A percentile compares a stretch with the other conserved stretches of the same genome.
Evolutionary conservation across 768 basidiomycete species (phyloP).

Genomic region (Ramaria rubella): DNA sequence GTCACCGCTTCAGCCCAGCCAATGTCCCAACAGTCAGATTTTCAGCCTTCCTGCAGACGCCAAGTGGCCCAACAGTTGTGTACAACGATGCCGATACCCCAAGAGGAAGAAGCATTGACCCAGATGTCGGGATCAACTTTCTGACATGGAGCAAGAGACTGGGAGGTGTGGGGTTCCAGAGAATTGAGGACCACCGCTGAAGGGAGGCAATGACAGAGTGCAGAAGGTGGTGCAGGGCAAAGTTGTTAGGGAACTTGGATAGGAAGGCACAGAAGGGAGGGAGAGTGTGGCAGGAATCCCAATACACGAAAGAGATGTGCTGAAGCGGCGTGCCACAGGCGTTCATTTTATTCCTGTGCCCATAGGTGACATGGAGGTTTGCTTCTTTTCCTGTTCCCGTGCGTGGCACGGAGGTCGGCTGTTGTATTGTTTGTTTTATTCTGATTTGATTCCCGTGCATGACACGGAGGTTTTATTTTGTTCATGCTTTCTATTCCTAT

Average conservation of each 20-base stretch:
- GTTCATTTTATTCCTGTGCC: too few species aligned
- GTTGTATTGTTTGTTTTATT: too few species aligned
- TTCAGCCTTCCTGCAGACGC: background rate
- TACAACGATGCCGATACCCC: background rate
- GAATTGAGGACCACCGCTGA: background rate
- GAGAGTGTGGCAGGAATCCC: background rate
- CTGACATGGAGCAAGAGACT: background rate
- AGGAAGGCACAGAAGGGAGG: background rate
- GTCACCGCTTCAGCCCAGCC: constrained; percentile 5
- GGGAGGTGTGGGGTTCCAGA: background rate
- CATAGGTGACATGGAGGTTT: background rate
- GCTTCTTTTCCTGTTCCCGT: background rate
- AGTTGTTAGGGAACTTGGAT: background rate
- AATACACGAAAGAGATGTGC: background rate
- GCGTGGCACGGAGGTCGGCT: background rate
- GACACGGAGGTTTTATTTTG: too few species aligned
- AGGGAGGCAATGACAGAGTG: background rate
- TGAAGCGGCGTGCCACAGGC: background rate
- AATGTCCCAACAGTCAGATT: background rate
- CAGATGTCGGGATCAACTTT: background rate
- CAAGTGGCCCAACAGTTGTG: background rate
- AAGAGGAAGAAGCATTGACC: background rate
- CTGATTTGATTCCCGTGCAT: too few species aligned
- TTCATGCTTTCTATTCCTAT: too few species aligned
- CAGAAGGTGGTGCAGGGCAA: background rate